These are phyloP conservation scores for Paxillus involutus DNA, from an alignment of 768 basidiomycete genomes.

Conservation along the genomic window DNA sequence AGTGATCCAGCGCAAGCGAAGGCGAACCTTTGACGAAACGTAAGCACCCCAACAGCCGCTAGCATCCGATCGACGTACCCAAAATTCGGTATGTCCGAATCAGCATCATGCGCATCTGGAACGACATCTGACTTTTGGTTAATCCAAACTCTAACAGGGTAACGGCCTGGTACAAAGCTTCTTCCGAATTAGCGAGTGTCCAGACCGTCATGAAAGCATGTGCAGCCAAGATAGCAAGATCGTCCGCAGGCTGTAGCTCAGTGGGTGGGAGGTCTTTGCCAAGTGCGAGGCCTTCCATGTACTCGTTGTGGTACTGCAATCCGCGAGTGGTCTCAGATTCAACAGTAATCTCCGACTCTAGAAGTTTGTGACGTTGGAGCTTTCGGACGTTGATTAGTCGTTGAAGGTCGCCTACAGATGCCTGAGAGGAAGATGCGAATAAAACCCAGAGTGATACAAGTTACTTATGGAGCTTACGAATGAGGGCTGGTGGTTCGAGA, in stretches of 20 bases:
- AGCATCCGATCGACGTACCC: constrained; percentile 42
- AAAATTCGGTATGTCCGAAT: constrained; percentile 82
- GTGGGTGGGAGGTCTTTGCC: constrained; percentile 66
- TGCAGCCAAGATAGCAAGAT: constrained; percentile 73
- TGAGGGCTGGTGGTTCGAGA: constrained; percentile 45
- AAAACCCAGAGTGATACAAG: constrained; percentile 13
- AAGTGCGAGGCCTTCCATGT: constrained; percentile 65
- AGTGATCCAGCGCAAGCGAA: constrained; percentile 73
- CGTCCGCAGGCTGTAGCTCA: constrained; percentile 87
- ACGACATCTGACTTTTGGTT: constrained; percentile 74
- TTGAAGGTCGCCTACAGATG: constrained; percentile 53
- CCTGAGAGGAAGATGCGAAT: constrained; percentile 34
- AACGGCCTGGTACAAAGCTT: constrained; percentile 62
- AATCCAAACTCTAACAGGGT: constrained; percentile 72
- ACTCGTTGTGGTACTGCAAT: constrained; percentile 53
- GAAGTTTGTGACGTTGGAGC: constrained; percentile 62
- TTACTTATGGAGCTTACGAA: constrained; percentile 41
- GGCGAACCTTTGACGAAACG: constrained; percentile 58
- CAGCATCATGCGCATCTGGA: constrained; percentile 72
- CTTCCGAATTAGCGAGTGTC: constrained; percentile 52
- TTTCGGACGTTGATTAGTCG: constrained; percentile 75
- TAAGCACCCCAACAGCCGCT: not conserved
- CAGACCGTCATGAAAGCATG: constrained; percentile 67
- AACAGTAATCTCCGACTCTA: constrained; percentile 46
- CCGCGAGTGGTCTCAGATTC: constrained; percentile 58